Conservation (phyloP, 352 stramenopile species). For the Phytophthora hybrid region DNA sequence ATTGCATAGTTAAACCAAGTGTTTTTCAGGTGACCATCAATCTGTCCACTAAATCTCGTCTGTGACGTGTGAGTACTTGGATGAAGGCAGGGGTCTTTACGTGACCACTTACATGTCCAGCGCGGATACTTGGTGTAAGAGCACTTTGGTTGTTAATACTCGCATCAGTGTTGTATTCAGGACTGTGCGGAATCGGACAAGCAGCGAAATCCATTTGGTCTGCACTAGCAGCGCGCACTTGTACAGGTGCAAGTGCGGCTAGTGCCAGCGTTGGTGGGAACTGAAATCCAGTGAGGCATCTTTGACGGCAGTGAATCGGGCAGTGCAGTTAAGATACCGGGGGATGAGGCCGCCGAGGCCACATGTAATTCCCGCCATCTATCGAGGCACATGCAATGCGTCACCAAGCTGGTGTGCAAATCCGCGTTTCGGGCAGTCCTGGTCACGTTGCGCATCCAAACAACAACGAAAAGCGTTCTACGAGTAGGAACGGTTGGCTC, state of each 20-base stretch:
- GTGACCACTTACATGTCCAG: no score
- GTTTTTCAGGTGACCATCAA: no score
- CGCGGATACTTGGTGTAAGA: no score
- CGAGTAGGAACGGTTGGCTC: background rate
- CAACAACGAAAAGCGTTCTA: background rate
- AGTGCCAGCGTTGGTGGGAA: slow-evolving; percentile 19
- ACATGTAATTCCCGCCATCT: no score
- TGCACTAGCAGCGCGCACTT: slow-evolving; percentile 22
- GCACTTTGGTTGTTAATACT: no score
- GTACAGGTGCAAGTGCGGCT: slow-evolving; percentile 12
- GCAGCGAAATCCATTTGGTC: slow-evolving; percentile 45
- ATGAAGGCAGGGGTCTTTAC: no score
- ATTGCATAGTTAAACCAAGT: no score
- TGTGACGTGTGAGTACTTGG: no score
- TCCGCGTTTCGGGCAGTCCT: slow-evolving; percentile 10
- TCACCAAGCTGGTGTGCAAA: slow-evolving; percentile 14
- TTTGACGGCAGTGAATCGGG: background rate
- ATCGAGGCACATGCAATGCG: slow-evolving; percentile 1
- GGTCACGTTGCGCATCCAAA: slow-evolving; percentile 17
- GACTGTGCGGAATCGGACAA: slow-evolving; percentile 44
- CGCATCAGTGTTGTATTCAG: no score
- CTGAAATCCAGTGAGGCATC: slow-evolving; percentile 24
- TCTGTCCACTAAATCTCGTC: no score
- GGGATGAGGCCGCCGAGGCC: background rate
- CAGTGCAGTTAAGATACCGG: background rate